phyloP scores from a whole-genome alignment of 78 protist genomes.

The Cavenderia fasciculata region DNA sequence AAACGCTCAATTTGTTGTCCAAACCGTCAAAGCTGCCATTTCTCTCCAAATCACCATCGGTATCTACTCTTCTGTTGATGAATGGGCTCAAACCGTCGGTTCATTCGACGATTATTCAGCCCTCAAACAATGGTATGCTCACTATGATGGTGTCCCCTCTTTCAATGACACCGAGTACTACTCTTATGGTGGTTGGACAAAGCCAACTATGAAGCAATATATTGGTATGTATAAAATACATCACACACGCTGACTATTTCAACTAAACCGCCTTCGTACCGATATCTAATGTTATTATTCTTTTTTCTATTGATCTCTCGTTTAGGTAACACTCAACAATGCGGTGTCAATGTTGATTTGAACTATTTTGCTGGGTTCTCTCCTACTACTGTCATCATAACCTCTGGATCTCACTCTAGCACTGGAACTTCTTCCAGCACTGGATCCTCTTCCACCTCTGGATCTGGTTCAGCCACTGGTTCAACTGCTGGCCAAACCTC shows the following conservation, averaged over 20 bases:
- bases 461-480: no score
- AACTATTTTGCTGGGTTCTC: neutral
- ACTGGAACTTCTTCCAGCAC: no score
- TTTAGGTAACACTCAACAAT: neutral
- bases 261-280: no score
- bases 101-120: neutral
- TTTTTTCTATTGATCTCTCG: neutral
- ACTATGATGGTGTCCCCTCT: constrained; percentile 35
- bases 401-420: no score
- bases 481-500: no score
- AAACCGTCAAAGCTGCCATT: neutral
- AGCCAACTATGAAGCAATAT: constrained; percentile 66
- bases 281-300: no score
- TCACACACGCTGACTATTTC: no score
- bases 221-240: no score
- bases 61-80: constrained; percentile 11
- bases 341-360: constrained; percentile 27
- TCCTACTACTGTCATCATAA: neutral
- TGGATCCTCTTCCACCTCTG: no score
- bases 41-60: neutral
- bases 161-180: constrained; percentile 21
- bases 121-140: constrained; percentile 66
- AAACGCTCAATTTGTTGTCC: constrained; percentile 14
- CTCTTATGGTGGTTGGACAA: constrained; percentile 53
- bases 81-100: constrained; percentile 41